A percentile compares a stretch with the other conserved stretches of the same genome.
Evolutionary conservation across 169 alveolate genomes (phyloP).

Genomic region (Plasmodium inui): DNA sequence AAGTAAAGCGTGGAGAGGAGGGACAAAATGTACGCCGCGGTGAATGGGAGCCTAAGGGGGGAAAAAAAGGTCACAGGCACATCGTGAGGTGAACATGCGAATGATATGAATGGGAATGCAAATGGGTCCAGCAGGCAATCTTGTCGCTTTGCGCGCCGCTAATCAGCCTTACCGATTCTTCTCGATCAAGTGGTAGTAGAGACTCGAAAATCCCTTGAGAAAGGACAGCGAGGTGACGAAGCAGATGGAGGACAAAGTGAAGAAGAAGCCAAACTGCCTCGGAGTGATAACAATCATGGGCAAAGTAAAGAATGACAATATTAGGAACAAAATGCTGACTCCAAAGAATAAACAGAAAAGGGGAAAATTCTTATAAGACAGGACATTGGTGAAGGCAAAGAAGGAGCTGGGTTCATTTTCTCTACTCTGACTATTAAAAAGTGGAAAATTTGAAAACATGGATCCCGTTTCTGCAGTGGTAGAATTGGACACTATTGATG

Average conservation of each 20-base stretch:
- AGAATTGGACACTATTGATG: slow-evolving; percentile 41
- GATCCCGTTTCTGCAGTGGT: slow-evolving; percentile 63
- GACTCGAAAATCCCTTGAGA: slow-evolving; percentile 43
- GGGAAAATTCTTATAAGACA: slow-evolving; percentile 66
- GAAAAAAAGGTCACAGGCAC: background rate
- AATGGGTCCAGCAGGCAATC: background rate
- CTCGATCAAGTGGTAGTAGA: slow-evolving; percentile 37
- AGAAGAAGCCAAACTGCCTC: slow-evolving; percentile 67
- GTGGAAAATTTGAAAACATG: slow-evolving; percentile 69
- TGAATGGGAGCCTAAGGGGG: slow-evolving; percentile 53
- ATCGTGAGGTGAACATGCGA: background rate
- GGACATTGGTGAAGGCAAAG: slow-evolving; percentile 26
- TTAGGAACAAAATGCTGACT: slow-evolving; percentile 31
- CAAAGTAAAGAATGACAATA: slow-evolving; percentile 53
- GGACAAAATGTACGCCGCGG: slow-evolving; percentile 69
- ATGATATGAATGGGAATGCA: background rate
- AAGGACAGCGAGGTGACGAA: slow-evolving; percentile 56
- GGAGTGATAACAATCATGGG: slow-evolving; percentile 73
- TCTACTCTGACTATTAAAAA: slow-evolving; percentile 40
- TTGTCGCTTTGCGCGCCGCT: background rate
- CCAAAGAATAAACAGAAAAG: slow-evolving; percentile 66
- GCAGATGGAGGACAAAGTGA: slow-evolving; percentile 53
- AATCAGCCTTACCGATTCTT: slow-evolving; percentile 29
- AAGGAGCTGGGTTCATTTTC: slow-evolving; percentile 33
- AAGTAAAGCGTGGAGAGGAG: slow-evolving; percentile 41